Conservation (phyloP, 495 filamentous ascomycete genomes). For the Daldinia bambusicola region DNA sequence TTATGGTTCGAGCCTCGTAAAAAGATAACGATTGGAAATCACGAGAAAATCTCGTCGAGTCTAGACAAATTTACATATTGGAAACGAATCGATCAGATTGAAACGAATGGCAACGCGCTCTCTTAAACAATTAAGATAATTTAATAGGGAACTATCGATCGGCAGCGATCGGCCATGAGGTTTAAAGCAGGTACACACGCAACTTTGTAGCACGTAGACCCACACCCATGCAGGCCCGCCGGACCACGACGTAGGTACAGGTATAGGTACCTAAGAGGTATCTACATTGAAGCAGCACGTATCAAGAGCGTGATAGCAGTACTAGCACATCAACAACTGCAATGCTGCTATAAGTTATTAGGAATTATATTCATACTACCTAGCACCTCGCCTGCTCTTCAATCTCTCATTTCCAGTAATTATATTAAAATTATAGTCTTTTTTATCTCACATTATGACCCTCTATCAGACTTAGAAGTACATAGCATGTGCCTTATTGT, state of each 20-base stretch:
- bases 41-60: conserved; percentile 17
- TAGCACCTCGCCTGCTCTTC: too few species aligned
- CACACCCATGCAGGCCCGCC: conserved; percentile 16
- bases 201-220: conserved; percentile 28
- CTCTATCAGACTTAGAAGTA: too few species aligned
- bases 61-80: conserved; percentile 21
- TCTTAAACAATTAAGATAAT: conserved; percentile 23
- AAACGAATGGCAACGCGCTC: conserved; percentile 12
- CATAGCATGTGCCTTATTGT: too few species aligned
- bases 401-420: too few species aligned
- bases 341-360: conserved; percentile 1
- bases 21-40: not conserved
- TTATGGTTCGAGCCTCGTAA: conserved; percentile 3
- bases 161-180: conserved; percentile 30
- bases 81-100: conserved; percentile 20
- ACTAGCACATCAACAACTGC: too few species aligned
- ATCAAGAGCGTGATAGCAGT: too few species aligned
- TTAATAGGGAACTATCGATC: conserved; percentile 11
- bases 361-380: not conserved
- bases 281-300: not conserved
- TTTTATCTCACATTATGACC: not conserved
- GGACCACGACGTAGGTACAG: not conserved
- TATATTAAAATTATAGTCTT: too few species aligned
- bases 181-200: conserved; percentile 27
- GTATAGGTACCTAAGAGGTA: not conserved